Conservation (phyloP, 2,329 filamentous ascomycete species). For the Sordariomycetes sp. region DNA sequence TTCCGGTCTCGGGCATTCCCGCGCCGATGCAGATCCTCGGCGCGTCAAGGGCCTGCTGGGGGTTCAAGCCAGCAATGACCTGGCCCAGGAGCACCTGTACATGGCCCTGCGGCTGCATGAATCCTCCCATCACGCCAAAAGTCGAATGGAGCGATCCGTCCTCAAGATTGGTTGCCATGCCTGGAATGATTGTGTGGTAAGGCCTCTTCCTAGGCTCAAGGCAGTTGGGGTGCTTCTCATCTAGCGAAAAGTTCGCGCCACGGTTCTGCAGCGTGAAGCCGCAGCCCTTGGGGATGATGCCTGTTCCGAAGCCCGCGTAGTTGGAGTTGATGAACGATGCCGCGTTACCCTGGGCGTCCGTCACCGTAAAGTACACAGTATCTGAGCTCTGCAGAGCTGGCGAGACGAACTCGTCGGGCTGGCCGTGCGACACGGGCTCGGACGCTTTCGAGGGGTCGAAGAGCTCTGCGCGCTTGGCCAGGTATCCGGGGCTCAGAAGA, state of each 20-base stretch:
- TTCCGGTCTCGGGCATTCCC: conserved; percentile 53
- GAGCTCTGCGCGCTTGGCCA: conserved; percentile 56
- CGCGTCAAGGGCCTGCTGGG: conserved; percentile 83
- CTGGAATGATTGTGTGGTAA: conserved; percentile 97
- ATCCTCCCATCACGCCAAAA: conserved; percentile 95
- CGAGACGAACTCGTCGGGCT: conserved; percentile 34
- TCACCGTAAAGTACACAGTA: conserved; percentile 87
- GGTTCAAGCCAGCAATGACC: conserved; percentile 69
- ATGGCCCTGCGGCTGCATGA: conserved; percentile 97
- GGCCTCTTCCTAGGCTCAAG: conserved; percentile 77
- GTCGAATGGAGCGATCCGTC: conserved; percentile 74
- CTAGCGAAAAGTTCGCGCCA: conserved; percentile 74
- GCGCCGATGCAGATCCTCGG: conserved; percentile 84
- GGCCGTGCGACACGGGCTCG: conserved; percentile 54
- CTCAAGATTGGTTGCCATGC: conserved; percentile 68
- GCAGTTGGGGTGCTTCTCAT: conserved; percentile 64
- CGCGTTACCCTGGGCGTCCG: conserved; percentile 76
- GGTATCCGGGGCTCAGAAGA: conserved; percentile 65
- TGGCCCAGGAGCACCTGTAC: conserved; percentile 89
- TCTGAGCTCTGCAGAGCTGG: conserved; percentile 81
- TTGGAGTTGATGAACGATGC: conserved; percentile 97
- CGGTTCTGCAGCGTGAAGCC: conserved; percentile 95
- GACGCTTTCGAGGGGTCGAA: conserved; percentile 52
- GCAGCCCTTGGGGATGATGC: conserved; percentile 75
- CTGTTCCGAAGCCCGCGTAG: conserved; percentile 81